Conservation (phyloP, 1,284 basidiomycete genomes). For the Amylostereum areolatum region DNA sequence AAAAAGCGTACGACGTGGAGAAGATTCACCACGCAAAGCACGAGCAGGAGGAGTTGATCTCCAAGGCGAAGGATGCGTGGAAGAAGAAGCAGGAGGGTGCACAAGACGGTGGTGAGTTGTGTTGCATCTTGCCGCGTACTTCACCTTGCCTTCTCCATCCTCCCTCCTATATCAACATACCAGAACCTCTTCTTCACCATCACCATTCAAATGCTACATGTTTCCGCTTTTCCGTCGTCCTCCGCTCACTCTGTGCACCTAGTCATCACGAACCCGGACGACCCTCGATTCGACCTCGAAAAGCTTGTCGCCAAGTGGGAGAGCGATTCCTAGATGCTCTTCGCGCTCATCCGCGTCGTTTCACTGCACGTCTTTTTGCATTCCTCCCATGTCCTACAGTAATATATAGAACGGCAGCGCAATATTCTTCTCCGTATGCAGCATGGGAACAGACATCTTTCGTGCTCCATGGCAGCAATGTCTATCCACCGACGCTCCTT, state of each 20-base stretch:
- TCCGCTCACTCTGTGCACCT: conserved; percentile 15
- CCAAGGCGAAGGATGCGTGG: conserved; percentile 90
- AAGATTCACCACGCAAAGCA: conserved; percentile 65
- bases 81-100: conserved; percentile 61
- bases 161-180: neutral
- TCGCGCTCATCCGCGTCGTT: conserved; percentile 8
- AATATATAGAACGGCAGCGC: neutral
- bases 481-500: too few species aligned
- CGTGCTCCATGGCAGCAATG: too few species aligned
- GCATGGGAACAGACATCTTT: too few species aligned
- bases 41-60: conserved; percentile 73
- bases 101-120: conserved; percentile 47
- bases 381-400: neutral
- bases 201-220: neutral
- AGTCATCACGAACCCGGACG: conserved; percentile 92
- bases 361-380: conserved; percentile 10
- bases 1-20: conserved; percentile 73
- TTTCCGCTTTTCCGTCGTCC: neutral
- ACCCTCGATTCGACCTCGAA: conserved; percentile 95
- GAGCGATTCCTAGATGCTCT: conserved; percentile 43
- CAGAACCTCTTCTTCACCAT: neutral
- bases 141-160: neutral
- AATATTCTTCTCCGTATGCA: too few species aligned
- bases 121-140: neutral
- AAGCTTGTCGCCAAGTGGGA: conserved; percentile 80